Evolutionary conservation across 768 basidiomycete genomes (phyloP).

Genomic region (Trametes sanguinea): DNA sequence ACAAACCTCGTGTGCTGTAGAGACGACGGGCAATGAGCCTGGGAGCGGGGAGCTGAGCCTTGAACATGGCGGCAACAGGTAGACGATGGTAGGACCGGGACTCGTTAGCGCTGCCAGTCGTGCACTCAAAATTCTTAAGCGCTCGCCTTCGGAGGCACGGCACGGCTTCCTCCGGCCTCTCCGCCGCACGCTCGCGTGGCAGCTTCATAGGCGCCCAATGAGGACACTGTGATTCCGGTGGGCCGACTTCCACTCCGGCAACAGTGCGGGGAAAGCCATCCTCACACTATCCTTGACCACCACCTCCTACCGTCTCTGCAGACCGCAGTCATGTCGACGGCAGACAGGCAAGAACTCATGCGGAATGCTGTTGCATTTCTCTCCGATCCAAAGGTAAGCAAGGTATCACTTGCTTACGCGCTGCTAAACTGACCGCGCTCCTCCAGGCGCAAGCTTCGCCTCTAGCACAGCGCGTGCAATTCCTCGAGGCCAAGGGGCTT

Average conservation of each 20-base stretch:
- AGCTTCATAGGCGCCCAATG: background rate
- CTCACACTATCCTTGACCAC: background rate
- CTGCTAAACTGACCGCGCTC: background rate
- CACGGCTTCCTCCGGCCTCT: conserved; percentile 21
- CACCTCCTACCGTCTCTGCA: background rate
- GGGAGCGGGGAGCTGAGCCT: conserved; percentile 48
- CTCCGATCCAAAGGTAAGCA: conserved; percentile 71
- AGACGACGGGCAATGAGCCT: conserved; percentile 52
- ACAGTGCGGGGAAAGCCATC: conserved; percentile 12
- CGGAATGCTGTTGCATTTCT: conserved; percentile 85
- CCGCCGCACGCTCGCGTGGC: conserved; percentile 5
- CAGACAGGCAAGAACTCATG: conserved; percentile 73
- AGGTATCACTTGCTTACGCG: conserved; percentile 13
- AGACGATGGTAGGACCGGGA: conserved; percentile 6
- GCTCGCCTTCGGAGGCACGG: conserved; percentile 11
- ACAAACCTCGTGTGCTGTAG: conserved; percentile 46
- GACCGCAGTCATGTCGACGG: conserved; percentile 41
- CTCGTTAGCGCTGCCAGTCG: conserved; percentile 3
- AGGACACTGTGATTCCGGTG: conserved; percentile 9
- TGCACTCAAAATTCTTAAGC: conserved; percentile 17
- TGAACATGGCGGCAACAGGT: conserved; percentile 43
- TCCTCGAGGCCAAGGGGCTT: conserved; percentile 94
- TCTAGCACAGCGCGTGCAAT: conserved; percentile 83
- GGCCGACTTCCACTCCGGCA: conserved; percentile 1
- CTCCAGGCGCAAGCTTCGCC: conserved; percentile 74